phyloP scores from a whole-genome alignment of 768 basidiomycete genomes.

The Mycena floridula region DNA sequence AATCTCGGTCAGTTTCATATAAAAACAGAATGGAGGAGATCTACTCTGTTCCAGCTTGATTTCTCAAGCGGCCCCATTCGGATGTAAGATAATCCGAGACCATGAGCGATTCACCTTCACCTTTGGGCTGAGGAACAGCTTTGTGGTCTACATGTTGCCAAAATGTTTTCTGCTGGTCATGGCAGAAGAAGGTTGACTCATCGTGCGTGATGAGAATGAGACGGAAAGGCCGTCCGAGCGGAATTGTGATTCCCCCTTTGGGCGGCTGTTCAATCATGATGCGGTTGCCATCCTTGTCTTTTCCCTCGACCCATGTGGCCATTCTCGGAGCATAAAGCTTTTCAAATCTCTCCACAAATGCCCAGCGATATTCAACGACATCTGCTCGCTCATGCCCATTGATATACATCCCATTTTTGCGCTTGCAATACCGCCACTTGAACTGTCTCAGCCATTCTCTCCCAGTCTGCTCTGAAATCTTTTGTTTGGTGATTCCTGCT shows the following conservation, averaged over 20 bases:
- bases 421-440: constrained; percentile 20
- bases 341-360: constrained; percentile 17
- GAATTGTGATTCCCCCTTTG: constrained; percentile 15
- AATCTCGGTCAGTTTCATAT: constrained; percentile 23
- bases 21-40: constrained; percentile 14
- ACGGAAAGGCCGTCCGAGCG: constrained; percentile 3
- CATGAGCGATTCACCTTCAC: no score
- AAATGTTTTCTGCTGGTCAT: background rate
- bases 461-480: constrained; percentile 22
- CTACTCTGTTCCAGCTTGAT: constrained; percentile 10
- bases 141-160: no score
- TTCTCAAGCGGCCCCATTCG: constrained; percentile 17
- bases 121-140: no score
- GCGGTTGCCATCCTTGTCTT: constrained; percentile 22
- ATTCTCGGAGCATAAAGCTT: constrained; percentile 18
- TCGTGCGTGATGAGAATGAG: constrained; percentile 18
- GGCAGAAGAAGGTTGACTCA: constrained; percentile 5
- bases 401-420: constrained; percentile 26
- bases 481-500: background rate
- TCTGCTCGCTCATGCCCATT: constrained; percentile 15
- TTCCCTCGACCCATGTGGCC: constrained; percentile 13
- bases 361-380: constrained; percentile 26
- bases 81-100: no score
- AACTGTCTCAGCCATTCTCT: constrained; percentile 25
- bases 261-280: constrained; percentile 1